These are phyloP conservation scores for Lodderomyces metapsilosis DNA, from an alignment of 1,139 yeast species.

Conservation along the genomic window DNA sequence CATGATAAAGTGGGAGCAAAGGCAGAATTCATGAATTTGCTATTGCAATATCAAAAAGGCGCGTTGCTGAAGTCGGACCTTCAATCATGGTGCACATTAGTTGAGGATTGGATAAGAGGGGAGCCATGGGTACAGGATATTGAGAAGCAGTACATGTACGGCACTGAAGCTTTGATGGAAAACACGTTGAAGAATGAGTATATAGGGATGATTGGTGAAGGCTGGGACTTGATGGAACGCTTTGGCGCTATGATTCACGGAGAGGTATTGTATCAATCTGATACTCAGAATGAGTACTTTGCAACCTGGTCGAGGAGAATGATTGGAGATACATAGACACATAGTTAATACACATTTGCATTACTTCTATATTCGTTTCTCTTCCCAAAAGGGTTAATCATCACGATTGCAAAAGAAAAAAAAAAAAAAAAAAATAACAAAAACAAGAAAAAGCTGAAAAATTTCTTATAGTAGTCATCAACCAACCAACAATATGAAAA, in stretches of 20 bases:
- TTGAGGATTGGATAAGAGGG: slow-evolving; percentile 51
- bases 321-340: slow-evolving; percentile 2
- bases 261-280: slow-evolving; percentile 26
- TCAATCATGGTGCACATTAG: slow-evolving; percentile 50
- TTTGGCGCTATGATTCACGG: slow-evolving; percentile 41
- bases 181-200: slow-evolving; percentile 21
- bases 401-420: slow-evolving; percentile 1
- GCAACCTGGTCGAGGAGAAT: slow-evolving; percentile 27
- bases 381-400: slow-evolving; percentile 4
- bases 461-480: not conserved
- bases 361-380: not conserved
- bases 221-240: slow-evolving; percentile 29
- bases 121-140: slow-evolving; percentile 54
- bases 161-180: slow-evolving; percentile 23
- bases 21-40: slow-evolving; percentile 44
- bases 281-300: slow-evolving; percentile 30
- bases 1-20: slow-evolving; percentile 48
- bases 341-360: not conserved
- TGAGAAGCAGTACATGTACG: slow-evolving; percentile 39
- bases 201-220: slow-evolving; percentile 31
- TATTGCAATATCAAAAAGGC: slow-evolving; percentile 55
- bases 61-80: slow-evolving; percentile 48
- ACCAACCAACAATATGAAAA: slow-evolving; percentile 11
- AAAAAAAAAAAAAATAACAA: not conserved
- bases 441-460: not conserved